Base-by-base conservation (phyloP, 2,329 filamentous ascomycete genomes). In the Aquanectria penicillioides region DNA sequence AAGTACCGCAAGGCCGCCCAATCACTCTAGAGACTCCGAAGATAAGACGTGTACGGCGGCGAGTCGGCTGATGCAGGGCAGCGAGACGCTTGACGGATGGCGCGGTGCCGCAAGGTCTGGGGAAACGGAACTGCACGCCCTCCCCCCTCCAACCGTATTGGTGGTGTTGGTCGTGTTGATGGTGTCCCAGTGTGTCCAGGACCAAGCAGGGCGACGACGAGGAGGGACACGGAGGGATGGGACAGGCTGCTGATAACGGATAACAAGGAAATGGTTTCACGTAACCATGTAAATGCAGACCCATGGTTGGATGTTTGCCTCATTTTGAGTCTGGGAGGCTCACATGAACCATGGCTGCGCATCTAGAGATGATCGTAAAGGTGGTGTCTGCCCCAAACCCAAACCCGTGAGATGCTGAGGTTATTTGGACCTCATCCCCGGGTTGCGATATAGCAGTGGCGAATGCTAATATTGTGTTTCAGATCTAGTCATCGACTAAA, bases 11-110 rank as follows among this genome's bases (percentile, higher is more conserved):
- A 51, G 34, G 53, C 41, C 55, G 53, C 48, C 57, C 40, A 55
- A 50, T 51, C 59, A 37, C 38, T 46, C 46, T 46, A 20, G 50
- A 65, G 61, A 54, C 34, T 48, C 20, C 29, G 18, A 23, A 59
- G 54, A 69, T 69, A 69, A 69, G 67, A 47, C 50, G 36, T 43
- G 25, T 59, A 49, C 51, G 13, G 52, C 38, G 57, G 49, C 46
- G 54, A 43, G 48, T 59, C 46, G 57, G 63, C 47, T 60, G 55
- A 56, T 56, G 46, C 57, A 54, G 40, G 56, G 40, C 54, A 15
- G 17, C 26, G 20, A 44, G 29, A 44, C 44, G n/a, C 40, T 43
- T 34, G 18, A 53, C 34, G 48, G 46, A 23, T 49, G 46, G 47
- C 36, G 41, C 26, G 46, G 26, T 48, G 46, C 33, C 20, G 53